Conservation (phyloP, 805 yeast genomes). For the Ogataea populi-albae region DNA sequence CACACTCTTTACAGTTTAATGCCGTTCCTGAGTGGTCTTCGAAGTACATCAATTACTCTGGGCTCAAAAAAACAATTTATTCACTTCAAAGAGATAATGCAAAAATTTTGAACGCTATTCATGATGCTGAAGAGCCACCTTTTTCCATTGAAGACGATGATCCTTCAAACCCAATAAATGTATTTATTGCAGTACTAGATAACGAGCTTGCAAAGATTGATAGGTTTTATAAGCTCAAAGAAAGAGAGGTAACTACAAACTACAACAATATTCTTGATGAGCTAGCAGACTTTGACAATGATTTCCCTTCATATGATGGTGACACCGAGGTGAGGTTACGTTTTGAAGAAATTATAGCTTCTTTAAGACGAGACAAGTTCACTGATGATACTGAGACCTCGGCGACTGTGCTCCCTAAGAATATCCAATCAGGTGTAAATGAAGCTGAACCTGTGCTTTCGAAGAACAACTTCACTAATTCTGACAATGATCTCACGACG, state of each 20-base stretch:
- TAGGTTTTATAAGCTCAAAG: slow-evolving; percentile 67
- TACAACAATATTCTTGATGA: slow-evolving; percentile 60
- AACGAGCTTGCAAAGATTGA: slow-evolving; percentile 75
- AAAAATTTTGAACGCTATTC: slow-evolving; percentile 23
- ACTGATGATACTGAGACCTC: slow-evolving; percentile 6
- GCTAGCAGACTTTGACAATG: slow-evolving; percentile 55
- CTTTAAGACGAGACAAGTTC: slow-evolving; percentile 12
- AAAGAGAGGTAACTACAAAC: slow-evolving; percentile 50
- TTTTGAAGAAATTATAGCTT: slow-evolving; percentile 16
- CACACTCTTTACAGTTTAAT: slow-evolving; percentile 91
- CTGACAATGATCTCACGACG: slow-evolving; percentile 6
- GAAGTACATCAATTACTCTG: slow-evolving; percentile 84
- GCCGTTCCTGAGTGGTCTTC: slow-evolving; percentile 99
- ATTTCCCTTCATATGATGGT: slow-evolving; percentile 23
- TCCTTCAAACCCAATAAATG: slow-evolving; percentile 45
- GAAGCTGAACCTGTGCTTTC: slow-evolving; percentile 3
- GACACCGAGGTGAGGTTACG: slow-evolving; percentile 16
- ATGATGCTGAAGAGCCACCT: slow-evolving; percentile 27
- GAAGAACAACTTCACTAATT: slow-evolving; percentile 19
- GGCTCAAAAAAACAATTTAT: slow-evolving; percentile 80
- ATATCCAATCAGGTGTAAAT: slow-evolving; percentile 12
- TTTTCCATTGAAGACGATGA: slow-evolving; percentile 33
- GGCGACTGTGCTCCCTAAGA: not conserved
- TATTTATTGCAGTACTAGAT: slow-evolving; percentile 72
- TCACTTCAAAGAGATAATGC: slow-evolving; percentile 66